Evolutionary conservation across 169 alveolate species (phyloP).

Genomic region (Eimeria tenella): DNA sequence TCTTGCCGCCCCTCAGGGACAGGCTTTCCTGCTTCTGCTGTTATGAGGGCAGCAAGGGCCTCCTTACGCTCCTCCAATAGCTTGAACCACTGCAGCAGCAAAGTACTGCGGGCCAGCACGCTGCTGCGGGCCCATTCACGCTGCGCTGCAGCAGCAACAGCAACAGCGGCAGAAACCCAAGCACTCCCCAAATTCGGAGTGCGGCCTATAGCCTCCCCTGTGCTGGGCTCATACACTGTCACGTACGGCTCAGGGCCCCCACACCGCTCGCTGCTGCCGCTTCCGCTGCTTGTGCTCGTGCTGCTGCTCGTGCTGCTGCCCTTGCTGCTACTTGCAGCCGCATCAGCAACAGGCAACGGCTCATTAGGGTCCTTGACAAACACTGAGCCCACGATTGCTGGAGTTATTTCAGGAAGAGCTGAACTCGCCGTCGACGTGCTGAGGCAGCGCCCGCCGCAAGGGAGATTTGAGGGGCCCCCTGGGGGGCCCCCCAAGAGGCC

Average conservation of each 20-base stretch:
- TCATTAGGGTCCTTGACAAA: constrained; percentile 49
- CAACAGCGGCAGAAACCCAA: constrained; percentile 54
- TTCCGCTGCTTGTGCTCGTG: not conserved
- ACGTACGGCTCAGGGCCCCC: constrained; percentile 33
- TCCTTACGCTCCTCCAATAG: constrained; percentile 41
- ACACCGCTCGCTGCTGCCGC: constrained; percentile 16
- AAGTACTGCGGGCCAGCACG: constrained; percentile 56
- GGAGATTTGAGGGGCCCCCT: constrained; percentile 10
- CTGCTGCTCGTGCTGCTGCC: constrained; percentile 1
- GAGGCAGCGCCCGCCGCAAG: not conserved
- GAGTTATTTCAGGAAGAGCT: constrained; percentile 35
- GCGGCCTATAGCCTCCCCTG: constrained; percentile 49
- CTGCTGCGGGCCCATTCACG: constrained; percentile 31
- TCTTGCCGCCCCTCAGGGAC: constrained; percentile 71
- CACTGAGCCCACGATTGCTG: not conserved
- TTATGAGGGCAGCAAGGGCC: constrained; percentile 46
- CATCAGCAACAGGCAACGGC: not conserved
- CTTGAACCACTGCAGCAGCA: constrained; percentile 63
- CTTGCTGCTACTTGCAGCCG: not conserved
- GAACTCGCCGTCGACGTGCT: not conserved
- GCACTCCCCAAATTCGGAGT: constrained; percentile 39
- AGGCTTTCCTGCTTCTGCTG: constrained; percentile 77
- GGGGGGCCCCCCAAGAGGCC: not conserved
- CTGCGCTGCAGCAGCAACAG: constrained; percentile 57
- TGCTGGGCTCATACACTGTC: constrained; percentile 62